These are phyloP conservation scores for Hypoxylon sp. DNA, from an alignment of 2,329 filamentous ascomycete species.

Conservation along the genomic window DNA sequence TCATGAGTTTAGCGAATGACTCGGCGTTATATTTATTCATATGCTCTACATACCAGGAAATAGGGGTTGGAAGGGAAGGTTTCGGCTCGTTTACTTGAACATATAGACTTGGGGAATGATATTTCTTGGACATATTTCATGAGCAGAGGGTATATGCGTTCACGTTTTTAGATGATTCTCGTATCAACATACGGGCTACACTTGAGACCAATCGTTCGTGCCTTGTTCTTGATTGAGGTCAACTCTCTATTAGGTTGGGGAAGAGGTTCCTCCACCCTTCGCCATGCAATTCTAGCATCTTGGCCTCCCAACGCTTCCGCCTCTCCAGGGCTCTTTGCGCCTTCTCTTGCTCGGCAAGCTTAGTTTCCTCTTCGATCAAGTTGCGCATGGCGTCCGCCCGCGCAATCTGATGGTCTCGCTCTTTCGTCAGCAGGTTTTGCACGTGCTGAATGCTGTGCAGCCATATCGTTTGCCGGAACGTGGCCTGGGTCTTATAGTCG, in stretches of 20 bases:
- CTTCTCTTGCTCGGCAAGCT: slow-evolving; percentile 47
- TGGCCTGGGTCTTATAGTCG: slow-evolving; percentile 2
- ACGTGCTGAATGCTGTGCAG: slow-evolving; percentile 38
- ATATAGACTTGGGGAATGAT: slow-evolving; percentile 3
- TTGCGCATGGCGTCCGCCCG: slow-evolving; percentile 52
- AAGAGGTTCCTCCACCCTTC: slow-evolving; percentile 42
- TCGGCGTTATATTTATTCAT: background rate
- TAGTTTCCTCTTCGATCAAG: slow-evolving; percentile 48
- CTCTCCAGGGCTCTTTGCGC: slow-evolving; percentile 27
- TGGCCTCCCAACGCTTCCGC: slow-evolving; percentile 44
- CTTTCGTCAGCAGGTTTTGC: slow-evolving; percentile 22
- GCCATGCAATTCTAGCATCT: slow-evolving; percentile 44
- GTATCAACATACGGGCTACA: background rate
- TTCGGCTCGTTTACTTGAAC: background rate
- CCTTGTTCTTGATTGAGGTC: background rate
- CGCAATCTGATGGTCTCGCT: slow-evolving; percentile 50
- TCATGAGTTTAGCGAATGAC: background rate
- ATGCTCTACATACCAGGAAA: slow-evolving; percentile 5
- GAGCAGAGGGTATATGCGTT: slow-evolving; percentile 14
- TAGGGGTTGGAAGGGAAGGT: background rate
- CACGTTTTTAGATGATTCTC: slow-evolving; percentile 1
- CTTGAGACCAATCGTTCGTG: background rate
- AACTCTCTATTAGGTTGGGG: slow-evolving; percentile 12
- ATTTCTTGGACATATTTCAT: background rate
- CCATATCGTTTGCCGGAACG: slow-evolving; percentile 29